These are phyloP conservation scores for Fusarium burgessii DNA, from an alignment of 2,329 filamentous ascomycete species.

Conservation along the genomic window DNA sequence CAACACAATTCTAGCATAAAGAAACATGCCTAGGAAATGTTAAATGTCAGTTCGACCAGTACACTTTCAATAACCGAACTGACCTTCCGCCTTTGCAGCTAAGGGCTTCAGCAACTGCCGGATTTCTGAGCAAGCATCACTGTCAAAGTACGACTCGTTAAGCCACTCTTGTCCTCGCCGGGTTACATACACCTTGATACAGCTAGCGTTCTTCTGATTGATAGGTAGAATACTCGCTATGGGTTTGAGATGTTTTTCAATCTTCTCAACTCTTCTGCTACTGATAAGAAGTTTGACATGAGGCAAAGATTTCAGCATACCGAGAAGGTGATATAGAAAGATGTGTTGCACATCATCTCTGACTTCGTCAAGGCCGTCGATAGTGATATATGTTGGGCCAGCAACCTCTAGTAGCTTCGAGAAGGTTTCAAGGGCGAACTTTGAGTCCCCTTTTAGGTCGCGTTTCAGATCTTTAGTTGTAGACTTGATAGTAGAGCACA, in stretches of 20 bases:
- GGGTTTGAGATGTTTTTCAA: too few species aligned
- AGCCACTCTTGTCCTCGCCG: not conserved
- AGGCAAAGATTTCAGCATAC: rapidly evolving
- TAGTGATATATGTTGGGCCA: not conserved
- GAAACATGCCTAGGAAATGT: not conserved
- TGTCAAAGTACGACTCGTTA: not conserved
- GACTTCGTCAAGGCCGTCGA: not conserved
- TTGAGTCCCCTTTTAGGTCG: not conserved
- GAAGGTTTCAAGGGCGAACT: not conserved
- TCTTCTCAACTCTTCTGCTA: not conserved
- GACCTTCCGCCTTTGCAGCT: not conserved
- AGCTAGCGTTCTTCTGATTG: not conserved
- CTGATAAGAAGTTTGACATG: not conserved
- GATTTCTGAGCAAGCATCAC: not conserved
- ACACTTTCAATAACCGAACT: not conserved
- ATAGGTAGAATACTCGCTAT: too few species aligned
- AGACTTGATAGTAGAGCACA: not conserved
- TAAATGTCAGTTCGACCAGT: not conserved
- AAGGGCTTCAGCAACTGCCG: not conserved
- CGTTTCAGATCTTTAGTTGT: not conserved
- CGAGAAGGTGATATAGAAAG: not conserved
- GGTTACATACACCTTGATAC: not conserved
- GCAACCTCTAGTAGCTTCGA: not conserved
- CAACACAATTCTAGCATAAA: not conserved
- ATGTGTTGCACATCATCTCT: not conserved